Base-by-base conservation (phyloP, 2,329 filamentous ascomycete genomes). In the Nectriaceae sp. region DNA sequence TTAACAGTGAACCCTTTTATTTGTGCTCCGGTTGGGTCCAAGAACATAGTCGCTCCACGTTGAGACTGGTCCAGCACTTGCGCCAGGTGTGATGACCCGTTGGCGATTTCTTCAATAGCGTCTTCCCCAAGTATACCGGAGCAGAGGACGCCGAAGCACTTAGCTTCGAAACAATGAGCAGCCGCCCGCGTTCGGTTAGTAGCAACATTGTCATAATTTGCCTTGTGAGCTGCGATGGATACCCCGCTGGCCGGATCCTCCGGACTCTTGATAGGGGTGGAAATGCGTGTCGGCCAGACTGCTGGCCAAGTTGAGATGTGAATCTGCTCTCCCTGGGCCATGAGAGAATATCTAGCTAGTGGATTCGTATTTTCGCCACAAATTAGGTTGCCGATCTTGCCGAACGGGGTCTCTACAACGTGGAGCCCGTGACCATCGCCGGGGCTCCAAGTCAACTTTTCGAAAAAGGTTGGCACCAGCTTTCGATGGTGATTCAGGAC, bases 341-440 rank as follows among this genome's bases (percentile, higher is more conserved):
- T 80, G 2, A 82, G 58, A 0, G 70, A 54, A 53, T 77, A 82
- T 13, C 76, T 61, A 1, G 79, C 79, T 1, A 83, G 59, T 0
- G 78, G 78, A 50, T 83, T 83, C 1, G 77, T 82, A 41, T 83
- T 82, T 60, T 83, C 79, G 2, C 79, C 79, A 52, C 79, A 82
- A 15, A 83, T 80, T 10, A 82, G 57, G 4, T 62, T 67, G 1
- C 77, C 78, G 10, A 82, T 70, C 44, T 70, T 75, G 2, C 76
- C 78, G 40, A 70, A 69, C 0, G 53, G 47, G 0, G 75, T 78
- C 0, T 78, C 67, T 1, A 73, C 71, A 0, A 81, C 71, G 1
- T 62, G 65, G 4, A 83, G 54, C 0, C 79, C 79, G 21, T 73
- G 47, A 0, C 78, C 79, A 54, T 82, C 79, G 0, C 79, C 79